These are phyloP conservation scores for Scedosporium boydii DNA, from an alignment of 2,329 filamentous ascomycete genomes.

Conservation along the genomic window DNA sequence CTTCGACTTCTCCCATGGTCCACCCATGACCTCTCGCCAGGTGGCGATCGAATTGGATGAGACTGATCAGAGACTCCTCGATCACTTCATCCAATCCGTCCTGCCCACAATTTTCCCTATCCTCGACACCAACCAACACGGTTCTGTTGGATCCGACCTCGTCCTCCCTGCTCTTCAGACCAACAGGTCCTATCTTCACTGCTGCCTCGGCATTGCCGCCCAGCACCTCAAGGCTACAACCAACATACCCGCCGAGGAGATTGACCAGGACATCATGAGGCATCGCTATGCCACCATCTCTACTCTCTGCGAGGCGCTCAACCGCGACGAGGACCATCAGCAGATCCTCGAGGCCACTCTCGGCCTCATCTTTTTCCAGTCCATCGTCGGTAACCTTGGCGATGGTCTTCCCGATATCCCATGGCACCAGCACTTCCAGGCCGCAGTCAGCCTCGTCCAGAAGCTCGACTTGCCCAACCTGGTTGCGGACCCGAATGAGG, in stretches of 20 bases:
- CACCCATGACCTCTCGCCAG: constrained; percentile 53
- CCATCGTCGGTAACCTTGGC: constrained; percentile 76
- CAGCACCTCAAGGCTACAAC: constrained; percentile 81
- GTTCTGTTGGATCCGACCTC: constrained; percentile 69
- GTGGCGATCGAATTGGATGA: constrained; percentile 77
- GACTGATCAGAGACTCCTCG: constrained; percentile 73
- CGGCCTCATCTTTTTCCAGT: constrained; percentile 94
- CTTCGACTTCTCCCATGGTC: constrained; percentile 63
- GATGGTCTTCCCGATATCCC: constrained; percentile 83
- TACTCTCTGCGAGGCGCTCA: constrained; percentile 73
- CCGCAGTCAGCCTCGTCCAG: constrained; percentile 73
- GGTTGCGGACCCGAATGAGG: constrained; percentile 50
- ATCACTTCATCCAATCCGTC: constrained; percentile 85
- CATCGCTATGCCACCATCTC: constrained; percentile 85
- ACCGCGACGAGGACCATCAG: constrained; percentile 70
- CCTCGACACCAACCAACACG: constrained; percentile 80
- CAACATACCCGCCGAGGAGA: constrained; percentile 50
- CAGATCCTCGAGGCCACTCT: constrained; percentile 88
- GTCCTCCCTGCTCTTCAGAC: constrained; percentile 80
- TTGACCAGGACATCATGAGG: constrained; percentile 84
- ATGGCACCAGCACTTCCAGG: constrained; percentile 96
- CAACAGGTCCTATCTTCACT: constrained; percentile 92
- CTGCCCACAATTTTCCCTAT: constrained; percentile 86
- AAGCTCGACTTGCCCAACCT: constrained; percentile 70
- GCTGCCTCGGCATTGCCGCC: constrained; percentile 85